Percentiles rank a stretch among this genome's conserved stretches.
These are phyloP conservation scores for Penicillium coffeae DNA, from an alignment of 495 filamentous ascomycete species.

Conservation along the genomic window DNA sequence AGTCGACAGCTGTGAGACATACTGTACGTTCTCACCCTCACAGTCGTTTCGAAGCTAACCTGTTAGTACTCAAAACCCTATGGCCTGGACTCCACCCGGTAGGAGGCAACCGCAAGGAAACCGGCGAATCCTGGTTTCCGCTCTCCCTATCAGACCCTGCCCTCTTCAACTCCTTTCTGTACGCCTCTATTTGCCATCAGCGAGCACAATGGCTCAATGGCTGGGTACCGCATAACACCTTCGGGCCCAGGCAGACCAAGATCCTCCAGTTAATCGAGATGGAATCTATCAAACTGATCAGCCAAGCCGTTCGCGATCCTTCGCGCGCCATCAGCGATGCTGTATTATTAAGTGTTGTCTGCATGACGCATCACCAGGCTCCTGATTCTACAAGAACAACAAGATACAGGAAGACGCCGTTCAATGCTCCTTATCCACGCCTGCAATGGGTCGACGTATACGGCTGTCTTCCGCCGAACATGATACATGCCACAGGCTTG, in stretches of 20 bases:
- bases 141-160: slow-evolving; percentile 33
- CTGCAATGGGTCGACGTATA: slow-evolving; percentile 45
- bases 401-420: slow-evolving; percentile 19
- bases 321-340: slow-evolving; percentile 32
- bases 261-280: slow-evolving; percentile 31
- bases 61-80: slow-evolving; percentile 24
- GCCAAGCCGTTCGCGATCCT: slow-evolving; percentile 28
- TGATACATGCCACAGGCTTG: slow-evolving; percentile 36
- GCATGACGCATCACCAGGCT: slow-evolving; percentile 40
- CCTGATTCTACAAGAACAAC: background rate
- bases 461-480: slow-evolving; percentile 33
- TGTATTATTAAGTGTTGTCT: slow-evolving; percentile 37
- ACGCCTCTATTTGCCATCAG: slow-evolving; percentile 38
- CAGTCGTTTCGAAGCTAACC: background rate
- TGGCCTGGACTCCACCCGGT: slow-evolving; percentile 36
- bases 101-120: background rate
- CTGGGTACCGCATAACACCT: slow-evolving; percentile 18
- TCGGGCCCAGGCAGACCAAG: slow-evolving; percentile 23
- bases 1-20: slow-evolving; percentile 21
- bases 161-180: slow-evolving; percentile 37
- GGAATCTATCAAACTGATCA: slow-evolving; percentile 38
- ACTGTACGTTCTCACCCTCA: slow-evolving; percentile 16
- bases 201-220: slow-evolving; percentile 34
- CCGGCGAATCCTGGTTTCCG: slow-evolving; percentile 28
- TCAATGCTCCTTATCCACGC: slow-evolving; percentile 34